Base-by-base conservation (phyloP, 129 eudicot species). In the Scalesia atractyloides region DNA sequence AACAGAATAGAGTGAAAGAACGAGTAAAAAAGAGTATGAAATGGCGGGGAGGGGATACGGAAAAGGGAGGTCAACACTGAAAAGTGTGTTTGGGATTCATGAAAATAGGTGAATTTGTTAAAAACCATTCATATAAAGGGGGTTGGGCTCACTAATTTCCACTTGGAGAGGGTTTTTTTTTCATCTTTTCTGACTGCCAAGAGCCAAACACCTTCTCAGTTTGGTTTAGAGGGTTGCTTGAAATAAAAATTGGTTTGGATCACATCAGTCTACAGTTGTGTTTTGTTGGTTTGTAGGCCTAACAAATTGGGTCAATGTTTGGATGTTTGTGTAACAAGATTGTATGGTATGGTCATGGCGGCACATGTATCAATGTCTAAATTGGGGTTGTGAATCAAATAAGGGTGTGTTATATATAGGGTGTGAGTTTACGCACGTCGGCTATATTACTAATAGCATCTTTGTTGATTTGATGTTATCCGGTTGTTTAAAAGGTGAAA, bases 191-290 rank as follows among this genome's bases (percentile, higher is more conserved):
- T 54, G 24, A 54, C 66, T 77, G 47, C 82, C 82, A 77, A 77
- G 82, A 77, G 82, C n/a, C 82, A 77, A 76, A 76, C 74, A 76
- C 74, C 80, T 67, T 57, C 80, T 76, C 73, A 56, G 30, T 17
- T 69, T 54, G 7, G 39, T 37, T 1, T 30, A n/a, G 9, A 59
- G 1, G n/a, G 14, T 41, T 50, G 62, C 34, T 61, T 73, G 48
- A 13, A 60, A 73, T 49, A 73, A 62, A 48, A 17, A 64, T 48
- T 48, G 39, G 36, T 17, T 49, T 58, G 64, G 47, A 76, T 69
- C 70, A 77, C 75, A 76, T 60, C 76, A 19, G 37, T 33, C 76
- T 59, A 77, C 36, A 58, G 69, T 77, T 5, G 18, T 9, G 14
- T 69, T 77, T 69, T 68, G 74, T 68, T 76, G 56, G 64, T 68